A percentile compares a stretch with the other conserved stretches of the same genome.
phyloP scores from a whole-genome alignment of 2,329 filamentous ascomycete species.

The Geoglossum cookeanum region DNA sequence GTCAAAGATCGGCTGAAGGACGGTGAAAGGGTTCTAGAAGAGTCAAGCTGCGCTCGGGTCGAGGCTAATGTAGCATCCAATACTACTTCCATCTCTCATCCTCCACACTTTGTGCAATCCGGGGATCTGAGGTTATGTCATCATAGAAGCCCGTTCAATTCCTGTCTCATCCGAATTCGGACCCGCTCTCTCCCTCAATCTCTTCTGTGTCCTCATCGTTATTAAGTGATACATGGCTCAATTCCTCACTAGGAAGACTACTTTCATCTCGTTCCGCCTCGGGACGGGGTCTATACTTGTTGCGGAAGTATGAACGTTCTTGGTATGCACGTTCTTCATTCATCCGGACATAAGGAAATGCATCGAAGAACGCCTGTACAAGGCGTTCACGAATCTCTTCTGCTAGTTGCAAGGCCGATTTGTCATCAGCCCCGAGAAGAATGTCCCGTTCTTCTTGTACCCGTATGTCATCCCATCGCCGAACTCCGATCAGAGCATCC shows the following conservation, averaged over 20 bases:
- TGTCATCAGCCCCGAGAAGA: background rate
- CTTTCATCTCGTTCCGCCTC: background rate
- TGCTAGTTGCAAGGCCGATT: background rate
- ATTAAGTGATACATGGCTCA: background rate
- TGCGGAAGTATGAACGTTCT: background rate
- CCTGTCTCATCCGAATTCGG: background rate
- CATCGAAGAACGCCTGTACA: background rate
- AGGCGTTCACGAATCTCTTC: slow-evolving; percentile 1
- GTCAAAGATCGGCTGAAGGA: too few relatives aligned
- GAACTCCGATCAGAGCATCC: background rate
- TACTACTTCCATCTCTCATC: too few relatives aligned
- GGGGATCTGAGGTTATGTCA: background rate
- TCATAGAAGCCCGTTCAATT: background rate
- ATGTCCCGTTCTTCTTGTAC: background rate
- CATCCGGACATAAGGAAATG: background rate
- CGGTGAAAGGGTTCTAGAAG: too few relatives aligned
- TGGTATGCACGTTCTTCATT: slow-evolving; percentile 1
- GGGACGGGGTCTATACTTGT: background rate
- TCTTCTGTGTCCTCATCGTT: background rate
- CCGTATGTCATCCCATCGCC: background rate
- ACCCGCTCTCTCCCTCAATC: background rate
- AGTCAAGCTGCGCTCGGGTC: too few relatives aligned
- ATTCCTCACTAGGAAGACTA: background rate
- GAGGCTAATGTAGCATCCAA: too few relatives aligned
- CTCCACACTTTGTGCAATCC: too few relatives aligned